Base-by-base conservation (phyloP, 176 grass and related monocot genomes). In the Aegilops umbellulata region DNA sequence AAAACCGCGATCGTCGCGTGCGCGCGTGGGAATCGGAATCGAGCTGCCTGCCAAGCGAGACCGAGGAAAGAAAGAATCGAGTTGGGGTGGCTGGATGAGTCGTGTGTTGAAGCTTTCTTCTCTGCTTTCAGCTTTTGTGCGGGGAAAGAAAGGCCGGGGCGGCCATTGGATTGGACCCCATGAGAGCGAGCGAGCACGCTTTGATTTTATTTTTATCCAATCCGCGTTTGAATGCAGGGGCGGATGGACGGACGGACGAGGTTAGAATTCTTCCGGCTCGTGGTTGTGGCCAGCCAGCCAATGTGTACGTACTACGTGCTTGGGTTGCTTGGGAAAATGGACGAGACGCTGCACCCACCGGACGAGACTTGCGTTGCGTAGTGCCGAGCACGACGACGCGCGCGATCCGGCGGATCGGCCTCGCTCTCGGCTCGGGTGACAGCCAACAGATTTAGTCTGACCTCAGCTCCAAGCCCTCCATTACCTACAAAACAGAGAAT, bases 141-240 rank as follows among this genome's bases (percentile, higher is more conserved):
- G 47, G 61, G 61, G 89, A 84, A 91, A 69, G 89, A 84, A 87
- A 76, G 85, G 67, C 13, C 89, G 27, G 76, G 85, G 60, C 85
- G 80, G 85, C 68, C 85, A 68, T 78, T 77, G 88, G 88, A 51
- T 84, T 84, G 89, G 89, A 91, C 89, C 89, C 85, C 85, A 91
- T 76, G 67, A 73, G 79, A 86, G 83, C 58, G 19, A 60, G 83
- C 58, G 20, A 61, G 58, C 72, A 84, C 63, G 80, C 25, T 42
- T 44, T 74, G 84, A 60, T 44, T 44, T 80, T n/a, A n/a, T 65
- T 8, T 53, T 84, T 83, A 58, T 74, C 29, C 3, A 30, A 30
- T 30, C 53, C 39, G 81, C 73, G 86, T 76, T 69, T 65, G 61
- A 83, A 74, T 62, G 85, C 27, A 27, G 58, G 69, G 29, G 13